Evolutionary conservation across 2,329 filamentous ascomycete genomes (phyloP), one percentile per base, ranked within the genome.

Genomic region (Colletotrichum gloeosporioides): DNA sequence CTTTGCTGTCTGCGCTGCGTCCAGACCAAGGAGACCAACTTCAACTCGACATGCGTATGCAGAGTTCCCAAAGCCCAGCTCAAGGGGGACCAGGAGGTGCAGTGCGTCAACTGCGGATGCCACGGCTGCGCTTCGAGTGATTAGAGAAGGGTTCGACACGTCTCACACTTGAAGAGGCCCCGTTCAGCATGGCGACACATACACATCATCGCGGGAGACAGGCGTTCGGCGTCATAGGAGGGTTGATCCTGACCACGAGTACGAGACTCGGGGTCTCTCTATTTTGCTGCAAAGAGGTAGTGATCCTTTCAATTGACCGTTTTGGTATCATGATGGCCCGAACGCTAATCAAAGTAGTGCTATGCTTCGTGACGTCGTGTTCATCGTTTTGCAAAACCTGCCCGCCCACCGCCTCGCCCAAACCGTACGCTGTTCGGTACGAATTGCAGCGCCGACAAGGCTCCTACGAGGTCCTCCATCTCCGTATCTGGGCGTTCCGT

Each of bases 21-120:
- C 73, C 97, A 99, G 86, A 98, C 97, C n/a, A 99, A 99, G 86
- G 97, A 99, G 89, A 99, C 97, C 34, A 99, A 99, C 86, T 99
- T 99, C 88, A 97, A 96, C 85, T 95, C 95, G 78, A 99, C 96
- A 1, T 99, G 97, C 84, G 97, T 99, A 82, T 99, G 97, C 85
- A 95, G 97, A 68, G 96, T 99, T 67, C 97, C 97, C 2, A 94
- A 94, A 83, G 93, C 95, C 36, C 92, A 98, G 84, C 87, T 99
- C 82, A 98, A 98, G 85, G 96, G 98, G 81, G 93, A 95, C 57
- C 94, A 97, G 83, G 94, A 95, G 49, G 93, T 99, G 36, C 94
- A 99, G 85, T 99, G 97, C 83, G 95, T 99, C 68, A 98, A 92
- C 86, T 99, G 97, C 85, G 97, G 97, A 10, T 99, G 97, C 85